Percentiles rank a stretch among this genome's conserved stretches.
These are phyloP conservation scores for Coemansia sp. DNA, from an alignment of 371 early-diverging fungal genomes.

Conservation along the genomic window DNA sequence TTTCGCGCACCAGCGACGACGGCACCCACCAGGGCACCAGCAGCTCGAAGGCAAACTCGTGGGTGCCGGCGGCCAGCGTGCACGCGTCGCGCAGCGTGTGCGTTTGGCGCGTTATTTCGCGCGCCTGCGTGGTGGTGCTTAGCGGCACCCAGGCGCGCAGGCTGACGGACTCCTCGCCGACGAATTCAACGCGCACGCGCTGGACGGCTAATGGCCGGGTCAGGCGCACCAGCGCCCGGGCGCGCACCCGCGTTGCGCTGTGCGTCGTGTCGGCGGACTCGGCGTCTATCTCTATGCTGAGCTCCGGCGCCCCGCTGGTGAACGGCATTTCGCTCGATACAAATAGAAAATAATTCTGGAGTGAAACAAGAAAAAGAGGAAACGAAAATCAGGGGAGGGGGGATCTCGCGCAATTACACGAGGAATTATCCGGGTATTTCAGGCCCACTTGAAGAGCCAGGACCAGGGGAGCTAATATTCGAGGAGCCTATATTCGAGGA, in stretches of 20 bases:
- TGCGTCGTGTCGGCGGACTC: neutral
- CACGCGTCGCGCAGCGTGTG: slow-evolving; percentile 11
- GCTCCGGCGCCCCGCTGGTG: slow-evolving; percentile 25
- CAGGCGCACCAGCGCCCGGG: slow-evolving; percentile 16
- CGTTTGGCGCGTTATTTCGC: slow-evolving; percentile 13
- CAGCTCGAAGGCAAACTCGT: slow-evolving; percentile 23
- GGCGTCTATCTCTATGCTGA: slow-evolving; percentile 26
- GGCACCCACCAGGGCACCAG: slow-evolving; percentile 38
- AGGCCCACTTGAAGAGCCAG: no score
- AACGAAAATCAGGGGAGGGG: neutral
- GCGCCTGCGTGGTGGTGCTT: slow-evolving; percentile 14
- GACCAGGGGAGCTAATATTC: neutral
- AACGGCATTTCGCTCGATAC: slow-evolving; percentile 25
- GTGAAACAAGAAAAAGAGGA: neutral
- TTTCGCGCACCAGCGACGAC: slow-evolving; percentile 35
- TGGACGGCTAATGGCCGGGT: slow-evolving; percentile 7
- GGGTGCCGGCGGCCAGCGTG: slow-evolving; percentile 22
- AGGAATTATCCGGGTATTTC: no score
- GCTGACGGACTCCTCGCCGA: slow-evolving; percentile 33
- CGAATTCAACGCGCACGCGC: slow-evolving; percentile 28
- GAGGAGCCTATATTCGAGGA: neutral
- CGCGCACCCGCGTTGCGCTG: neutral
- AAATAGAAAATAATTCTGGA: neutral
- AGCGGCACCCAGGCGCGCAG: slow-evolving; percentile 38
- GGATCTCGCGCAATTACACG: neutral